Conservation (phyloP, 164 flowering plant genomes). For the Piper longum region DNA sequence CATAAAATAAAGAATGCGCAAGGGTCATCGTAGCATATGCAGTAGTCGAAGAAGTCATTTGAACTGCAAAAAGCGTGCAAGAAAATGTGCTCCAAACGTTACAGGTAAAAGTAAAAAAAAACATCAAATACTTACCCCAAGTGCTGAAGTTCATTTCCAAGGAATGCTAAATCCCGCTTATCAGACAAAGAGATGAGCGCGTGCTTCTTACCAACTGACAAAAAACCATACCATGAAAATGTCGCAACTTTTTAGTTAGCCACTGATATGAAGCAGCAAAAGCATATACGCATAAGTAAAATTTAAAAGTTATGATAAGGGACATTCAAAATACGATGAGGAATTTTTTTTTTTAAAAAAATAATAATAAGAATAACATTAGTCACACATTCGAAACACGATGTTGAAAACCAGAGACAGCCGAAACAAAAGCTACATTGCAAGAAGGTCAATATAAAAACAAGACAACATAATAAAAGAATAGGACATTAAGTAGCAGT, state of each 20-base stretch:
- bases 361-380: no score
- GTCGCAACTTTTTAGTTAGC: background rate
- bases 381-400: no score
- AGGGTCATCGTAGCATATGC: background rate
- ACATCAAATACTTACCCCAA: slow-evolving; percentile 44
- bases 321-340: no score
- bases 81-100: background rate
- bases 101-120: background rate
- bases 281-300: background rate
- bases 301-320: no score
- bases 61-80: background rate
- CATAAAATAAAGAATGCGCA: background rate
- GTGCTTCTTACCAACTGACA: slow-evolving; percentile 43
- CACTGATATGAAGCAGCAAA: background rate
- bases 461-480: background rate
- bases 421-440: background rate
- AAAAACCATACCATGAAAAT: background rate
- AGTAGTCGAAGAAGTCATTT: no score
- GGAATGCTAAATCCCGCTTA: slow-evolving; percentile 58
- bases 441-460: background rate
- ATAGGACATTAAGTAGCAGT: background rate
- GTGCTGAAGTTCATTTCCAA: slow-evolving; percentile 62
- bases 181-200: slow-evolving; percentile 88
- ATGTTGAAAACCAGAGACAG: background rate
- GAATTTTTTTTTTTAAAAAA: no score